Base-by-base conservation (phyloP, 306 rosid genomes). In the Dalbergia cochinchinensis region DNA sequence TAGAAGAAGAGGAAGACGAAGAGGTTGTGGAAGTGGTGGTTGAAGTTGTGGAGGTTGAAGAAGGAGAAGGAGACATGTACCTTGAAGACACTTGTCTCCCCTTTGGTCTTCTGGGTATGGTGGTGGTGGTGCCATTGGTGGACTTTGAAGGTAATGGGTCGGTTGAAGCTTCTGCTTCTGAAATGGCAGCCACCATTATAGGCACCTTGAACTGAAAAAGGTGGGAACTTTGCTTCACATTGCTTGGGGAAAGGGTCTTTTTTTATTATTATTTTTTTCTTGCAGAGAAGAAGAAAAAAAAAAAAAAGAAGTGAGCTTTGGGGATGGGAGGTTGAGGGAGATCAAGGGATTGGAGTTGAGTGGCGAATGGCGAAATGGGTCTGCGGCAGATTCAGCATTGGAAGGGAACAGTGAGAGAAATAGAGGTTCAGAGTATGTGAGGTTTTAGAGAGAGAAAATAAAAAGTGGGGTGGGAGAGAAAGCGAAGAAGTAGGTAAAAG, bases 161-260 rank as follows among this genome's bases (percentile, higher is more conserved):
- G 18, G 83, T 58, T 15, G 92, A 71, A 80, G 91, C 79, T 79
- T 89, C 88, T 13, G 69, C 16, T 89, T 83, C 94, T 13, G 97
- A 88, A 91, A 96, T 86, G 85, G 97, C 97, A 81, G 96, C 99
- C 90, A 93, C 98, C 99, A 94, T 91, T 59, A 83, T 92, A 83
- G 71, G 85, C 82, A 67, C 80, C 15, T 50, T 45, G 62, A 65
- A 13, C 11, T 7, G 12, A 26, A 69, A 82, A 83, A 72, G 58
- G 2, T 45, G 11, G 16, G 10, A 82, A 78, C 41, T 78, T 74
- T 53, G 3, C 54, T 88, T 92, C 89, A 86, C 90, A 92, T 88
- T 85, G 89, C 85, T 19, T 54, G 20, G 16, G n/a, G 20, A 54
- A 7, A 8, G 60, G 60, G 22, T n/a, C n/a, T 53, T 11, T 8